Conservation (phyloP, 75 land plant species). For the Pseudotsuga menziesii region DNA sequence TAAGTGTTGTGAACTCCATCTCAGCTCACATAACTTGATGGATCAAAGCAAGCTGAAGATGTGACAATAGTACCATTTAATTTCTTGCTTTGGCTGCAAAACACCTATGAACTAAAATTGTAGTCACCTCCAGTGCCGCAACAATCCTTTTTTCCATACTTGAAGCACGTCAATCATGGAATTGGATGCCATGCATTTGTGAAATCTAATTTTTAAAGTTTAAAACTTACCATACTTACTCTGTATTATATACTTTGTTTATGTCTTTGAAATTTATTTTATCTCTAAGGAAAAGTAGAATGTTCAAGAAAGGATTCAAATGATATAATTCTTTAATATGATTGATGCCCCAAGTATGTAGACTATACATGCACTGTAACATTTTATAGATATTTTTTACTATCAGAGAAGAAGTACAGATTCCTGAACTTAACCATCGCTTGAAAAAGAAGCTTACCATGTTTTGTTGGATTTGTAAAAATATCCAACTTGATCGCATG, state of each 20-base stretch:
- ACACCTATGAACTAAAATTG: slow-evolving; percentile 45
- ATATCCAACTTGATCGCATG: slow-evolving; percentile 53
- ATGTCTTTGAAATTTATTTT: too few relatives aligned
- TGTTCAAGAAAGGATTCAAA: too few relatives aligned
- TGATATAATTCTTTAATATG: too few relatives aligned
- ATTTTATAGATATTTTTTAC: neutral
- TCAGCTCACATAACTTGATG: slow-evolving; percentile 76
- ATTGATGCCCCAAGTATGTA: too few relatives aligned
- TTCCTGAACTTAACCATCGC: too few relatives aligned
- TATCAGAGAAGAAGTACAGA: neutral
- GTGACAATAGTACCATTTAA: slow-evolving; percentile 37
- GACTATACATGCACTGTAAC: too few relatives aligned
- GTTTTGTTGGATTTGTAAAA: slow-evolving; percentile 39
- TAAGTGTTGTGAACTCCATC: slow-evolving; percentile 90
- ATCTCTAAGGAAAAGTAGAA: too few relatives aligned
- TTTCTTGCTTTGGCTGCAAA: slow-evolving; percentile 43
- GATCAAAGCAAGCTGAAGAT: slow-evolving; percentile 57
- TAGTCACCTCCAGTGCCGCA: slow-evolving; percentile 74
- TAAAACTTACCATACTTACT: neutral
- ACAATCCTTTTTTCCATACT: slow-evolving; percentile 62
- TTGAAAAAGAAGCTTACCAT: slow-evolving; percentile 35
- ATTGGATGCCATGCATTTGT: neutral
- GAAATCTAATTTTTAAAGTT: too few relatives aligned
- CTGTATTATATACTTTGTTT: neutral
- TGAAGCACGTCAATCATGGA: slow-evolving; percentile 38